Percentiles rank a stretch among this genome's conserved stretches.
Evolutionary conservation across 2,329 filamentous ascomycete genomes (phyloP).

Genomic region (Hypoxylon sp.): DNA sequence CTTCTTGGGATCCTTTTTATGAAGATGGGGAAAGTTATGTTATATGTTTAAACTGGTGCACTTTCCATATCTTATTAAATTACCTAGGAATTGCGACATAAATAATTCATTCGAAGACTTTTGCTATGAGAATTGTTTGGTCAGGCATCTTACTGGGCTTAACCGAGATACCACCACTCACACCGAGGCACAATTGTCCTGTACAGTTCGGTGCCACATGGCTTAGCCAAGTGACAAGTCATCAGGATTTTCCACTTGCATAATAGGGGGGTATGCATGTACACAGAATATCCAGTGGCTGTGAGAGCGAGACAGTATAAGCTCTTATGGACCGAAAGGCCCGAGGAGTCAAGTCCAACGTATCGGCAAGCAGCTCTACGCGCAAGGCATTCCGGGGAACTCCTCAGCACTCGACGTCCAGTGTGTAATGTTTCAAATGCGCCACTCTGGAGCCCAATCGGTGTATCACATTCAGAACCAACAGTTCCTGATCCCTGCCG

Average conservation of each 20-base stretch:
- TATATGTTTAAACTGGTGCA: neutral
- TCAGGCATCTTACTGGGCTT: neutral
- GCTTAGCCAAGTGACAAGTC: neutral
- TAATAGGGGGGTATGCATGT: neutral
- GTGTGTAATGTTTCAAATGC: constrained; percentile 1
- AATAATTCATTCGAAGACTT: neutral
- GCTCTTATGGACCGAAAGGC: neutral
- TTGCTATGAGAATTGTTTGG: neutral
- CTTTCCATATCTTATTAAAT: neutral
- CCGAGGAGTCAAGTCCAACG: neutral
- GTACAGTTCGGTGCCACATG: neutral
- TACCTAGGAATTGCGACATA: too few relatives aligned
- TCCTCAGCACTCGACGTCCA: neutral
- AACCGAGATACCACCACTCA: neutral
- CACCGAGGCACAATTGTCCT: neutral
- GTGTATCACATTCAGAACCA: constrained; percentile 1
- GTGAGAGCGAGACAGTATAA: neutral
- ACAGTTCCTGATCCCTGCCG: constrained; percentile 13
- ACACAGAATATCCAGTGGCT: neutral
- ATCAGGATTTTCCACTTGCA: too few relatives aligned
- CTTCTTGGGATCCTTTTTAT: neutral
- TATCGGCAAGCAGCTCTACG: neutral
- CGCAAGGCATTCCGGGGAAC: neutral
- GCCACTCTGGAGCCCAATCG: neutral
- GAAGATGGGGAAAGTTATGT: neutral